Evolutionary conservation across 2,329 filamentous ascomycete genomes (phyloP).

Genomic region (Bisporella sp.): DNA sequence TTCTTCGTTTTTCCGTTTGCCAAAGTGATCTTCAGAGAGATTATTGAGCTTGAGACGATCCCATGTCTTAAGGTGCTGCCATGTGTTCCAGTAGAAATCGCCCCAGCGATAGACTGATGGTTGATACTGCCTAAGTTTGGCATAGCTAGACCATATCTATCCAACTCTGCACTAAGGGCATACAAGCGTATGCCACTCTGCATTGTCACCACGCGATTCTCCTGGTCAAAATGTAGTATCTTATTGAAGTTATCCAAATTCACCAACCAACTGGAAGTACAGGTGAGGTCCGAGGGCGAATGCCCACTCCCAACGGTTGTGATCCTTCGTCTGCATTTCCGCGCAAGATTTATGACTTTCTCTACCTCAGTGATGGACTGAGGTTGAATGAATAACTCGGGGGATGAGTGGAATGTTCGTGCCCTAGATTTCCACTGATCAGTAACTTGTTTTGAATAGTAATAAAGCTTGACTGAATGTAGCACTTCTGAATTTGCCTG

Average conservation of each 20-base stretch:
- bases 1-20: conserved; percentile 67
- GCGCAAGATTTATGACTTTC: conserved; percentile 74
- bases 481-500: too few species aligned
- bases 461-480: too few species aligned
- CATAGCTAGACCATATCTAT: conserved; percentile 72
- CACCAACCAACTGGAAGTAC: conserved; percentile 88
- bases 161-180: conserved; percentile 66
- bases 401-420: conserved; percentile 79
- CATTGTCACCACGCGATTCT: conserved; percentile 63
- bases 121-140: conserved; percentile 93
- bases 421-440: conserved; percentile 35
- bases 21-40: conserved; percentile 71
- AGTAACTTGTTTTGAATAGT: too few species aligned
- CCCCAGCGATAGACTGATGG: conserved; percentile 85
- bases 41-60: conserved; percentile 72
- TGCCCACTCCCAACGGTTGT: conserved; percentile 87
- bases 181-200: conserved; percentile 84
- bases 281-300: conserved; percentile 86
- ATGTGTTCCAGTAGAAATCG: conserved; percentile 89
- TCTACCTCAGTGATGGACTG: conserved; percentile 73
- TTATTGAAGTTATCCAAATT: conserved; percentile 81
- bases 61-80: conserved; percentile 82
- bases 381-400: conserved; percentile 87
- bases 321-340: conserved; percentile 71
- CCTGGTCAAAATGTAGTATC: conserved; percentile 62